Conservation (phyloP, 2,329 filamentous ascomycete species). For the Fusarium ambrosium region DNA sequence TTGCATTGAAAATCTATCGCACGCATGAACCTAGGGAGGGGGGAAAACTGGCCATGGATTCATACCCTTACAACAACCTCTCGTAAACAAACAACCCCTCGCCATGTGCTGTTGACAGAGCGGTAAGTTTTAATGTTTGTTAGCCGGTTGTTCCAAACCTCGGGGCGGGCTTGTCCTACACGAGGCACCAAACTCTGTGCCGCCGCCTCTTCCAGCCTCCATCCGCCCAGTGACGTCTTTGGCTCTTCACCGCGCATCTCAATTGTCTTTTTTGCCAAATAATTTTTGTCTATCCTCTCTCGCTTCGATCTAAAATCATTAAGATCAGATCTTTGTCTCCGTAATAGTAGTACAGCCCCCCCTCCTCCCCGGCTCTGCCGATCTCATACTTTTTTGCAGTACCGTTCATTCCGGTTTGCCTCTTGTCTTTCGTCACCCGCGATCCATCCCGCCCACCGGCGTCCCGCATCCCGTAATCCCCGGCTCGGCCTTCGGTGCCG, state of each 20-base stretch:
- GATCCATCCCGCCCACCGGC: conserved; percentile 23
- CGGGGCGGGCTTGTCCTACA: not conserved
- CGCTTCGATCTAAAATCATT: conserved; percentile 1
- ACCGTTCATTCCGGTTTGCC: conserved; percentile 4
- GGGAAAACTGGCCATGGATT: conserved; percentile 4
- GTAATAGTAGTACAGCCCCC: not conserved
- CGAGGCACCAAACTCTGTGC: conserved; percentile 27
- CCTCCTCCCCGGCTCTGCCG: not conserved
- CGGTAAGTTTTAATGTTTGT: not conserved
- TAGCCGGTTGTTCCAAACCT: not conserved
- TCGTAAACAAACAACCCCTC: not conserved
- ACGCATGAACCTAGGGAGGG: not conserved
- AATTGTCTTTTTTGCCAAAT: not conserved
- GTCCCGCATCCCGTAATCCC: conserved; percentile 33
- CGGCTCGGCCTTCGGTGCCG: conserved; percentile 24
- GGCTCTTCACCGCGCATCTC: conserved; percentile 28
- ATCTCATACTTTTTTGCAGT: not conserved
- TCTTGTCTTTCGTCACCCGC: conserved; percentile 42
- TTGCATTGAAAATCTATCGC: conserved; percentile 3
- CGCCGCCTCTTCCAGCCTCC: conserved; percentile 9
- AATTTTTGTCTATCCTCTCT: not conserved
- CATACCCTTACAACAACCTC: conserved; percentile 1
- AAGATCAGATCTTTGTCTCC: conserved; percentile 4
- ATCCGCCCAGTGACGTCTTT: conserved; percentile 29
- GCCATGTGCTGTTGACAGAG: not conserved